Conservation (phyloP, 192 early-diverging fungal species). For the Coemansia sp. region DNA sequence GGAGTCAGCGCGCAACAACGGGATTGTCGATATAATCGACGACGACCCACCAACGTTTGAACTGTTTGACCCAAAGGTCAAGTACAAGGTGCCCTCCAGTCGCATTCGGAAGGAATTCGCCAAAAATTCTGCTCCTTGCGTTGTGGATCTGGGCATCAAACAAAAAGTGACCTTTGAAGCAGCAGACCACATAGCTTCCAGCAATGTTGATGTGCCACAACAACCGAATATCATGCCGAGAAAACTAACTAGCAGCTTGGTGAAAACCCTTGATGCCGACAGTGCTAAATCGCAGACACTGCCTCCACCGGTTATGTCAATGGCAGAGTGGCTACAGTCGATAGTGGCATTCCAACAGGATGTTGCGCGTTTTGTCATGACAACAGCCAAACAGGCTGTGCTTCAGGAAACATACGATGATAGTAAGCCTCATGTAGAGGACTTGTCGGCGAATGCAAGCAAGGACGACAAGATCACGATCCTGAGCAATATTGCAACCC, state of each 20-base stretch:
- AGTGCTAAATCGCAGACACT: not conserved
- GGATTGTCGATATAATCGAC: slow-evolving; percentile 43
- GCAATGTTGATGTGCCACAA: no score
- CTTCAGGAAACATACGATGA: not conserved
- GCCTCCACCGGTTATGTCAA: not conserved
- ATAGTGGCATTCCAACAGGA: slow-evolving; percentile 47
- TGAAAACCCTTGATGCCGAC: not conserved
- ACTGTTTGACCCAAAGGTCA: slow-evolving; percentile 49
- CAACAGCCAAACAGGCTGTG: not conserved
- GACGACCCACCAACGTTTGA: slow-evolving; percentile 47
- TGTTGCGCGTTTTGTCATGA: slow-evolving; percentile 35
- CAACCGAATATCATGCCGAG: not conserved
- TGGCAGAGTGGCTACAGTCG: slow-evolving; percentile 40
- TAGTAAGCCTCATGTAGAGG: not conserved
- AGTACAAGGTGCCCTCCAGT: slow-evolving; percentile 33
- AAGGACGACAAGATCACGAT: slow-evolving; percentile 10
- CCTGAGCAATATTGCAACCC: slow-evolving; percentile 19
- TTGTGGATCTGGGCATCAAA: not conserved
- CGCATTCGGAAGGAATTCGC: slow-evolving; percentile 35
- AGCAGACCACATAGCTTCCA: not conserved
- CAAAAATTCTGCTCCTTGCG: slow-evolving; percentile 10
- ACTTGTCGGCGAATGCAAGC: not conserved
- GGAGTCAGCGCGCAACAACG: slow-evolving; percentile 36
- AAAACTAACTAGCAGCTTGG: not conserved
- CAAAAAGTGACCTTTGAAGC: not conserved